Evolutionary conservation across 441 rosid species (phyloP).

Genomic region (Capsella rubella): DNA sequence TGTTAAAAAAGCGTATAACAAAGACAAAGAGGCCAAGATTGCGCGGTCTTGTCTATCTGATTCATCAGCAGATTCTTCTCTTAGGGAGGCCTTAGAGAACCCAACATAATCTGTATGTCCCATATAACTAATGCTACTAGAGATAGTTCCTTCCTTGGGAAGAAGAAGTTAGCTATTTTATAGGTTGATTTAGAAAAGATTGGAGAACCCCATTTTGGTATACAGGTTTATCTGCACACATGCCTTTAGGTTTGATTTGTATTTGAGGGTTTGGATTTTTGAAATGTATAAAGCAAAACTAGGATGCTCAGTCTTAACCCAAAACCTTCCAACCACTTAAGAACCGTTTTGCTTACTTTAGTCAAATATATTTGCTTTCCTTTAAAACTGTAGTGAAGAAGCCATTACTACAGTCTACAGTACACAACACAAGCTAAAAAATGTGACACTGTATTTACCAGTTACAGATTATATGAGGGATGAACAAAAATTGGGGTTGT

Average conservation of each 20-base stretch:
- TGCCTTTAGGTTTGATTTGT: background rate
- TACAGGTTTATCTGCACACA: background rate
- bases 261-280: constrained; percentile 9
- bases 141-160: background rate
- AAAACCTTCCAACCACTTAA: background rate
- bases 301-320: background rate
- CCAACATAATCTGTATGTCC: constrained; percentile 14
- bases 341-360: background rate
- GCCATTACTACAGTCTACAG: background rate
- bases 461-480: too few species aligned
- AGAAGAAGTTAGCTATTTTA: constrained; percentile 8
- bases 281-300: constrained; percentile 29
- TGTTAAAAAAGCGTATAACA: constrained; percentile 75
- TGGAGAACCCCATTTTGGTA: constrained; percentile 26
- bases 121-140: constrained; percentile 1
- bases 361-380: background rate
- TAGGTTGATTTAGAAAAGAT: constrained; percentile 4
- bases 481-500: too few species aligned
- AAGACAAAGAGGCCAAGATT: constrained; percentile 74
- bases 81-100: constrained; percentile 38
- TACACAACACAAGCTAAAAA: background rate
- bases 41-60: constrained; percentile 56
- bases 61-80: constrained; percentile 67
- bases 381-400: background rate
- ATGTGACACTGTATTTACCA: background rate